Conservation (phyloP, 2,329 filamentous ascomycete genomes). For the Aspergillus novofumigatus region DNA sequence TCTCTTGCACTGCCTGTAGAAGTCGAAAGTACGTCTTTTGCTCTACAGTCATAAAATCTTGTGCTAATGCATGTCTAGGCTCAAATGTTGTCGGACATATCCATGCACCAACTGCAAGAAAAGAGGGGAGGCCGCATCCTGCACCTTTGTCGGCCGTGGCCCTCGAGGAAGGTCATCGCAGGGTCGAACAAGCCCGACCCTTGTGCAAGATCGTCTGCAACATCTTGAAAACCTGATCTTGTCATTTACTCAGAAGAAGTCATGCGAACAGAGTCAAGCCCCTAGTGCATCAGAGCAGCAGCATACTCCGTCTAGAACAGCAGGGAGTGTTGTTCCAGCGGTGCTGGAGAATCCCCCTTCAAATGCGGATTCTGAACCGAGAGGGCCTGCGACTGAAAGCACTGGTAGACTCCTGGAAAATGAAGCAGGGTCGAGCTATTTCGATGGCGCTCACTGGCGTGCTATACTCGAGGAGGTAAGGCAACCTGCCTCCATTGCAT, state of each 20-base stretch:
- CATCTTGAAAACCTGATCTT: constrained; percentile 35
- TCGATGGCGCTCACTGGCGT: constrained; percentile 35
- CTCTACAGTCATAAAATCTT: neutral
- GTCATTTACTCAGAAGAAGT: constrained; percentile 30
- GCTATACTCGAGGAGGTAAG: constrained; percentile 35
- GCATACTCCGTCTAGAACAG: neutral
- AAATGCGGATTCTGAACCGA: constrained; percentile 6
- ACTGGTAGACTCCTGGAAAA: constrained; percentile 29
- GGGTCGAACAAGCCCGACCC: constrained; percentile 22
- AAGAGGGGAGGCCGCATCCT: constrained; percentile 27
- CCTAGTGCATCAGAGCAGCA: neutral
- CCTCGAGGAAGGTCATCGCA: constrained; percentile 27
- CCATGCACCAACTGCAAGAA: constrained; percentile 34
- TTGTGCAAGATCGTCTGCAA: constrained; percentile 34
- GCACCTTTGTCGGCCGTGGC: constrained; percentile 33
- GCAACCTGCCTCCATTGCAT: neutral
- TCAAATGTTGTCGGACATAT: constrained; percentile 35
- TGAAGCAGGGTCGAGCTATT: constrained; percentile 31
- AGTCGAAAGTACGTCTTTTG: constrained; percentile 28
- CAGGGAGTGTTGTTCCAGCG: neutral
- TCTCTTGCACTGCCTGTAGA: constrained; percentile 37
- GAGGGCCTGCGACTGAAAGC: constrained; percentile 17
- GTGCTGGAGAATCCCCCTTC: constrained; percentile 9
- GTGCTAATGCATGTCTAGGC: constrained; percentile 14
- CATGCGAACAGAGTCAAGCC: constrained; percentile 7